Base-by-base conservation (phyloP, 345 rosid genomes). In the Hibiscus mutabilis region DNA sequence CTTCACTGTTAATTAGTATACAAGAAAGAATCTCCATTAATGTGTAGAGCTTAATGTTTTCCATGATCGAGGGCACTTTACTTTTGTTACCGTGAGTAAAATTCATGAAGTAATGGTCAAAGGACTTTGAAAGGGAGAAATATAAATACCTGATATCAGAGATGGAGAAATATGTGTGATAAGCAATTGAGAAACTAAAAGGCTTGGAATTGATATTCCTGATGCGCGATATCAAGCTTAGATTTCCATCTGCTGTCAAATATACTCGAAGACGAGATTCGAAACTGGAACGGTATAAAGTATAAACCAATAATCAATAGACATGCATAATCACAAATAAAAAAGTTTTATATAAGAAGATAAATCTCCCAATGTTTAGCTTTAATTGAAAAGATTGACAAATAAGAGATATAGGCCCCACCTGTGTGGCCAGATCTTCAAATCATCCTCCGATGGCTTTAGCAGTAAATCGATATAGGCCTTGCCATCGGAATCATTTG, bases 361-460 rank as follows among this genome's bases (percentile, higher is more conserved):
- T 62, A 19, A 62, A 24, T 31, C 24, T 61, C 46, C 46, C 11
- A 2, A 10, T 10, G 13, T 42, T 40, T 35, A 35, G 42, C 42
- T 35, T 35, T 35, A 35, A 7, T 35, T 6, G 42, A 35, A 35
- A 35, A 35, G 42, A 35, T 47, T 3, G 5, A 4, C 16, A 13
- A 12, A 13, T 2, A 29, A n/a, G 29, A 19, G 29, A 22, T 65
- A 42, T 21, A 14, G 53, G 44, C 6, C 12, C 29, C 73, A 91
- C 99, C 91, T 82, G 72, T 90, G 90, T 16, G 97, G 97, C 99
- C 99, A 95, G 74, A 82, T 82, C 83, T 80, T 91, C 51, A 89
- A 82, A 74, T 89, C 99, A 62, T 90, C 96, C 47, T 92, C 99
- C 12, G 88, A 86, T 10, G 97, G 83, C 69, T 86, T 86, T 33